These are phyloP conservation scores for Meredithiella fracta DNA, from an alignment of 2,329 filamentous ascomycete genomes.

Conservation along the genomic window DNA sequence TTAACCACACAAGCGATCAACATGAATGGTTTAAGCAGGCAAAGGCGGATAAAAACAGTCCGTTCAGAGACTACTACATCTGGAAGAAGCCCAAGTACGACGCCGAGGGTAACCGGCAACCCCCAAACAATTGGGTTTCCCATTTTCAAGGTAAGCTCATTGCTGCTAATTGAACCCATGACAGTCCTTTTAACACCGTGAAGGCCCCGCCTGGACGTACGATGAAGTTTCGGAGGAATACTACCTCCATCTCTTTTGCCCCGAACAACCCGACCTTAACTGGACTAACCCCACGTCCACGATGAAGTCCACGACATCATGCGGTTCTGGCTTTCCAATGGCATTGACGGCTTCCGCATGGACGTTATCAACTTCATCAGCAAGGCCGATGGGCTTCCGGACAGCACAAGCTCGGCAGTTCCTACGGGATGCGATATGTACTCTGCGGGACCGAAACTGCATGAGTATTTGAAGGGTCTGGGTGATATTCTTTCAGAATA, in stretches of 20 bases:
- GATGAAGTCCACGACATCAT: constrained; percentile 51
- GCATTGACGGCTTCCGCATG: constrained; percentile 49
- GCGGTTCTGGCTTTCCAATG: constrained; percentile 57
- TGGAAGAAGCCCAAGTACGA: constrained; percentile 46
- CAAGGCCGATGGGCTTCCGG: constrained; percentile 41
- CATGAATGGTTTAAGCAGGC: constrained; percentile 58
- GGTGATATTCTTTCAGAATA: constrained; percentile 29
- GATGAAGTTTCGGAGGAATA: constrained; percentile 33
- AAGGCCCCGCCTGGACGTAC: constrained; percentile 32
- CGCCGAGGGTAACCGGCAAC: constrained; percentile 37
- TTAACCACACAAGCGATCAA: constrained; percentile 50
- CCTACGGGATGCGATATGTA: constrained; percentile 28
- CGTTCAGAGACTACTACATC: constrained; percentile 46
- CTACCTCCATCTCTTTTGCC: constrained; percentile 53
- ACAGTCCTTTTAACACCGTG: background rate
- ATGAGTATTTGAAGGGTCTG: constrained; percentile 31
- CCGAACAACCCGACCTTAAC: constrained; percentile 60
- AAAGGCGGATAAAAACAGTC: constrained; percentile 35
- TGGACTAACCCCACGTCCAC: constrained; percentile 55
- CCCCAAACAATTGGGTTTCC: constrained; percentile 41
- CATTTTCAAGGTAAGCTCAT: constrained; percentile 10
- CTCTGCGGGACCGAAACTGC: constrained; percentile 34
- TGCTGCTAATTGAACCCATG: background rate
- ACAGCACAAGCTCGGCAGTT: constrained; percentile 21
- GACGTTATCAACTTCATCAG: constrained; percentile 53